A percentile compares a stretch with the other conserved stretches of the same genome.
These are phyloP conservation scores for Oryza coarctata DNA, from an alignment of 176 grass and related monocot genomes.

Conservation along the genomic window DNA sequence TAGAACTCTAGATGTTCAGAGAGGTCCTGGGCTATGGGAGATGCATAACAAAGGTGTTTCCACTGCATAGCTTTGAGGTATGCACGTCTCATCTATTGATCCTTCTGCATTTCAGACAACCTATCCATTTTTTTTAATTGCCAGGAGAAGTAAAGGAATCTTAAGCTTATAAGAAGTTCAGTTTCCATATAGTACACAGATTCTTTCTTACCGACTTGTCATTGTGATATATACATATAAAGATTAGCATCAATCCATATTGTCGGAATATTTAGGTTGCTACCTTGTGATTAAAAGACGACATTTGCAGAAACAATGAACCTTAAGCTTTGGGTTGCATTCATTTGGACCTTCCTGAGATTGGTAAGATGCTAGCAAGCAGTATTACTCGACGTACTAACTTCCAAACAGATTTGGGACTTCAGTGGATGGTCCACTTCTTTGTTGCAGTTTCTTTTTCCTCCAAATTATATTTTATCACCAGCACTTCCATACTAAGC, in stretches of 20 bases:
- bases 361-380: constrained; percentile 24
- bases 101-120: not conserved
- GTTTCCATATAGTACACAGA: not conserved
- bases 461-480: not conserved
- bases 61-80: constrained; percentile 9
- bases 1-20: constrained; percentile 33
- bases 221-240: not conserved
- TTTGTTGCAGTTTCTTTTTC: constrained; percentile 26
- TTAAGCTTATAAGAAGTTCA: not conserved
- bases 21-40: constrained; percentile 34
- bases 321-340: constrained; percentile 32
- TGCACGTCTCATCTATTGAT: not conserved
- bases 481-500: not conserved
- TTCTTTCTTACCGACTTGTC: not conserved
- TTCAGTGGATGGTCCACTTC: constrained; percentile 22
- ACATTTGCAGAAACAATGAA: constrained; percentile 22
- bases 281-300: constrained; percentile 4
- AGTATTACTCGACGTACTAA: constrained; percentile 4
- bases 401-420: constrained; percentile 21
- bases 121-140: not conserved
- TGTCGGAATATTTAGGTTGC: constrained; percentile 7
- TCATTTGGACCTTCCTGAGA: constrained; percentile 13
- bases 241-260: constrained; percentile 21
- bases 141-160: not conserved
- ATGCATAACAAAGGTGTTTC: constrained; percentile 2